Evolutionary conservation across 2,329 filamentous ascomycete species (phyloP).

Genomic region (Colletotrichum magnum): DNA sequence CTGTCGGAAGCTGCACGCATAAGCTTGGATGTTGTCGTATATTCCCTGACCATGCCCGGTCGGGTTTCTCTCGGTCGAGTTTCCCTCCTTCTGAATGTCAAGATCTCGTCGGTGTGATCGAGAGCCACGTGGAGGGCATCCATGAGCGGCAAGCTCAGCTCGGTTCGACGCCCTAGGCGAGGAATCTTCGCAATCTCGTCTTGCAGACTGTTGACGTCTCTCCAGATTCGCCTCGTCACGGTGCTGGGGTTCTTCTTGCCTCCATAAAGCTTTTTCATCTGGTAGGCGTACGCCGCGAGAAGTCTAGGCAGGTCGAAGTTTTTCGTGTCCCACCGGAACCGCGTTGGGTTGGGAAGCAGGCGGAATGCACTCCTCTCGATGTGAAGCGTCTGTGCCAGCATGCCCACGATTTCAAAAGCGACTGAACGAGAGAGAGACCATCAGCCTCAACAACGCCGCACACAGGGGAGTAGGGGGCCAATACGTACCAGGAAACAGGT

Average conservation of each 20-base stretch:
- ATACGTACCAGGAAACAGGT: constrained; percentile 64
- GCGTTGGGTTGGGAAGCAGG: constrained; percentile 70
- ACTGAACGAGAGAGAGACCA: constrained; percentile 53
- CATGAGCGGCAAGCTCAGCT: constrained; percentile 53
- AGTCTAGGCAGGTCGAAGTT: constrained; percentile 61
- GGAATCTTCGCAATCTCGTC: constrained; percentile 13
- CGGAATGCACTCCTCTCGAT: constrained; percentile 65
- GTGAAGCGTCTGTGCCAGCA: constrained; percentile 66
- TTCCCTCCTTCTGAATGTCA: constrained; percentile 51
- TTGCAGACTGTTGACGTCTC: constrained; percentile 45
- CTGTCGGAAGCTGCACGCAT: neutral
- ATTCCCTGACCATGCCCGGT: constrained; percentile 1
- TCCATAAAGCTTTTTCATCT: constrained; percentile 43
- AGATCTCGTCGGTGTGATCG: constrained; percentile 58
- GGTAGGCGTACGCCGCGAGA: constrained; percentile 54
- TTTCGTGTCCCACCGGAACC: constrained; percentile 66
- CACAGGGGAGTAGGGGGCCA: no score
- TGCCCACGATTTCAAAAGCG: constrained; percentile 71
- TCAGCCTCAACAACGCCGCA: neutral
- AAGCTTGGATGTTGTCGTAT: constrained; percentile 15
- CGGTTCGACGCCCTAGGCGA: constrained; percentile 37
- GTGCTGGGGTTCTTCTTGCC: neutral
- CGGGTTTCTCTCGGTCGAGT: constrained; percentile 38
- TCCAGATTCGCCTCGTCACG: constrained; percentile 43
- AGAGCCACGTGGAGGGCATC: constrained; percentile 57